Evolutionary conservation across 495 filamentous ascomycete genomes (phyloP).

Genomic region (Penicillium lagena): DNA sequence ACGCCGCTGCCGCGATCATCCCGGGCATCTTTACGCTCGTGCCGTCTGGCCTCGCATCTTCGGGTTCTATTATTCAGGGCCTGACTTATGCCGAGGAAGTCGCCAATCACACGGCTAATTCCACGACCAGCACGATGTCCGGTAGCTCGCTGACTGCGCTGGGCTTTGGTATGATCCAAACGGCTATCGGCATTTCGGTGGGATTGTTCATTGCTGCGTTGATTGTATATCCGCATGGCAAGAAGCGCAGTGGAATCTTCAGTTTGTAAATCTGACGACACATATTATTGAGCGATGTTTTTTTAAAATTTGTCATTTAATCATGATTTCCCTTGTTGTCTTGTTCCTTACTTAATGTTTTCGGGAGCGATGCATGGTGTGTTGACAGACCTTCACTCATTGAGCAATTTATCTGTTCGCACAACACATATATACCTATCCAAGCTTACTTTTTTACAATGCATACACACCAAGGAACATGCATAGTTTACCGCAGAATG

Average conservation of each 20-base stretch:
- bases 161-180: constrained; percentile 74
- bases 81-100: constrained; percentile 69
- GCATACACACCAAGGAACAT: no score
- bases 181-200: constrained; percentile 83
- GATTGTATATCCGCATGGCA: constrained; percentile 76
- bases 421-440: no score
- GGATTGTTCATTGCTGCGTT: constrained; percentile 76
- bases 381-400: no score
- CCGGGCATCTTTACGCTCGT: constrained; percentile 94
- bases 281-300: no score
- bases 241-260: constrained; percentile 77
- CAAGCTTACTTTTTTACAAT: no score
- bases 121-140: constrained; percentile 2
- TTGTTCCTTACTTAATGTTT: not conserved
- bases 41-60: constrained; percentile 74
- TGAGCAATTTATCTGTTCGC: no score
- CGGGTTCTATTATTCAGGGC: constrained; percentile 73
- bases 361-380: no score
- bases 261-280: constrained; percentile 49
- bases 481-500: no score
- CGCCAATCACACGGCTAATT: constrained; percentile 9
- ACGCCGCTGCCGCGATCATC: constrained; percentile 78
- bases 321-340: not conserved
- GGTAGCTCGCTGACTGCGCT: constrained; percentile 16
- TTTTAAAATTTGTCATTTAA: not conserved